Evolutionary conservation across 306 rosid species (phyloP).

Genomic region (Trifolium subterraneum): DNA sequence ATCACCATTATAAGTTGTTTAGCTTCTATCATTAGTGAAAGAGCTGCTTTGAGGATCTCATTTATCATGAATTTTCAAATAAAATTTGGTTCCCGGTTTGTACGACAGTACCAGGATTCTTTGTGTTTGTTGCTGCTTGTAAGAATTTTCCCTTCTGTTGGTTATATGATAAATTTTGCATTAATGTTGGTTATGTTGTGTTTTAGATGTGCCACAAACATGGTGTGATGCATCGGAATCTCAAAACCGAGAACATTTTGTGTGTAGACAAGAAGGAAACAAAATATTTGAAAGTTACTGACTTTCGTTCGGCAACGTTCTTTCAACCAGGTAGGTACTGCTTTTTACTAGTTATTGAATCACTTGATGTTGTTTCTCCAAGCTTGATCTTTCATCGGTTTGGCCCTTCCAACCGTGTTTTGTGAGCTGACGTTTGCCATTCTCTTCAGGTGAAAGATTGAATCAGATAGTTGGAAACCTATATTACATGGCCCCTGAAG

Average conservation of each 20-base stretch:
- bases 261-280: slow-evolving; percentile 82
- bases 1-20: too few species aligned
- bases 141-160: neutral
- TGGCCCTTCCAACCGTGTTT: slow-evolving; percentile 27
- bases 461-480: slow-evolving; percentile 93
- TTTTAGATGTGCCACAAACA: slow-evolving; percentile 86
- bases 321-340: slow-evolving; percentile 85
- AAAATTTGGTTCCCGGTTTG: neutral
- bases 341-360: slow-evolving; percentile 16
- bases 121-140: neutral
- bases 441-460: slow-evolving; percentile 71
- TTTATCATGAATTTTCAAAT: too few species aligned
- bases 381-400: slow-evolving; percentile 11
- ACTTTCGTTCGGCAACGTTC: slow-evolving; percentile 84
- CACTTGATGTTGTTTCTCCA: too few species aligned
- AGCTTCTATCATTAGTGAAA: too few species aligned
- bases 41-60: too few species aligned
- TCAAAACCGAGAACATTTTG: slow-evolving; percentile 89
- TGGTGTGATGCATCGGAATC: slow-evolving; percentile 92
- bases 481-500: slow-evolving; percentile 98
- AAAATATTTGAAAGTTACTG: slow-evolving; percentile 77
- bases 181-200: slow-evolving; percentile 26
- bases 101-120: neutral
- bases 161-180: slow-evolving; percentile 18
- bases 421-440: slow-evolving; percentile 34